Evolutionary conservation across 2,329 filamentous ascomycete species (phyloP).

Genomic region (Aspergillus sp.): DNA sequence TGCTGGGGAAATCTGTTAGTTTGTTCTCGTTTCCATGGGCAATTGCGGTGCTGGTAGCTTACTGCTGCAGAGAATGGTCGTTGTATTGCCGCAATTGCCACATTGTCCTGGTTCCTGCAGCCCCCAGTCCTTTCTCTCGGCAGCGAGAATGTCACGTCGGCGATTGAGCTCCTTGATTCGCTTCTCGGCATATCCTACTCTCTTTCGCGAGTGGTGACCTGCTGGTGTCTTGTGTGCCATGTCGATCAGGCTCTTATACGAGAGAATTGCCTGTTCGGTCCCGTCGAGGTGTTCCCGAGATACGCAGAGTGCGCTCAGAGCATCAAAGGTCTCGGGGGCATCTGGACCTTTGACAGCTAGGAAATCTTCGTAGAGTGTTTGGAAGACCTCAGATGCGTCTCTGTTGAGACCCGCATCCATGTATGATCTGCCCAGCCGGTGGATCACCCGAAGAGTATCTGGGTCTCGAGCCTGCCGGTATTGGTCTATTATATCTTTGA

Average conservation of each 20-base stretch:
- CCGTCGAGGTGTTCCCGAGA: conserved; percentile 19
- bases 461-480: conserved; percentile 16
- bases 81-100: conserved; percentile 12
- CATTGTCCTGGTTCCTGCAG: conserved; percentile 15
- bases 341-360: conserved; percentile 15
- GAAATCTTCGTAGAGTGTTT: conserved; percentile 19
- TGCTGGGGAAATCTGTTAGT: conserved; percentile 10
- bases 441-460: conserved; percentile 18
- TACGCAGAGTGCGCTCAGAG: conserved; percentile 21
- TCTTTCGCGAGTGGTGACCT: conserved; percentile 16
- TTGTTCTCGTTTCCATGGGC: neutral
- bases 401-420: conserved; percentile 21
- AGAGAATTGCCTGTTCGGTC: conserved; percentile 19
- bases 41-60: conserved; percentile 5
- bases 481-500: conserved; percentile 18
- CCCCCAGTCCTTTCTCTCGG: conserved; percentile 18
- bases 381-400: conserved; percentile 18
- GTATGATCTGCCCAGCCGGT: conserved; percentile 18
- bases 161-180: conserved; percentile 18
- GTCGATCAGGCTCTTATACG: conserved; percentile 19
- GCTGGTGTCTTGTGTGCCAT: conserved; percentile 16
- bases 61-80: conserved; percentile 18
- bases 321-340: conserved; percentile 20
- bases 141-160: conserved; percentile 15
- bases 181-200: conserved; percentile 19